Evolutionary conservation across 306 rosid species (phyloP), one percentile per base, ranked within the genome.

Genomic region (Cicer arietinum): DNA sequence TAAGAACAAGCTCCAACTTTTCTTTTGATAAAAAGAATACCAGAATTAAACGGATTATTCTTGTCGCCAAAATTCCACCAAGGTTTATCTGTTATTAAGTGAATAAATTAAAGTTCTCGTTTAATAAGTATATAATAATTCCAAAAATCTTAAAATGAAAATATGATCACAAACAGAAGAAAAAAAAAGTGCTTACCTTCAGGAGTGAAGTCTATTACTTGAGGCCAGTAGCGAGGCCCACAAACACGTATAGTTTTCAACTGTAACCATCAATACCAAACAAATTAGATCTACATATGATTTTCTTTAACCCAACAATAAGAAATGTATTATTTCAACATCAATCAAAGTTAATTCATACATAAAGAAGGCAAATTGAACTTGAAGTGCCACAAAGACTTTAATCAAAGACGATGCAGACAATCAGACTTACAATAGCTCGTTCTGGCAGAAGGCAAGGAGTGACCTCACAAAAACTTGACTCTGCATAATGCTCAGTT

Each of bases 1-100:
- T 94, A 94, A 8, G 98, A 94, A 85, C 98, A 94, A 86, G 97
- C 94, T 71, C 97, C 98, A 18, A 94, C 98, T 84, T 90, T 94
- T 79, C 97, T 86, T 84, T 94, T 94, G 84, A 91, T 89, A 86
- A 85, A 94, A 66, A 94, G 84, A 85, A 91, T 87, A 81, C 98
- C 98, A 81, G 96, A 90, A 77, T 81, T 90, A 76, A 94, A 91
- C 37, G 92, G 97, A 78, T 86, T 88, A 71, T 83, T 86, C 79
- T 88, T 88, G 85, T 94, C 98, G 72, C 90, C 96, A 71, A 86
- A 80, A 61, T 81, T 87, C 98, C 98, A 91, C 98, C 98, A 94
- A 54, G 97, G 85, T 83, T 91, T 91, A 89, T 90, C 98, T 94
- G 87, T 76, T 67, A 37, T 80, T 65, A 45, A 76, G 79, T 73